These are phyloP conservation scores for Podospora pseudocomata DNA, from an alignment of 495 filamentous ascomycete species.

Conservation along the genomic window DNA sequence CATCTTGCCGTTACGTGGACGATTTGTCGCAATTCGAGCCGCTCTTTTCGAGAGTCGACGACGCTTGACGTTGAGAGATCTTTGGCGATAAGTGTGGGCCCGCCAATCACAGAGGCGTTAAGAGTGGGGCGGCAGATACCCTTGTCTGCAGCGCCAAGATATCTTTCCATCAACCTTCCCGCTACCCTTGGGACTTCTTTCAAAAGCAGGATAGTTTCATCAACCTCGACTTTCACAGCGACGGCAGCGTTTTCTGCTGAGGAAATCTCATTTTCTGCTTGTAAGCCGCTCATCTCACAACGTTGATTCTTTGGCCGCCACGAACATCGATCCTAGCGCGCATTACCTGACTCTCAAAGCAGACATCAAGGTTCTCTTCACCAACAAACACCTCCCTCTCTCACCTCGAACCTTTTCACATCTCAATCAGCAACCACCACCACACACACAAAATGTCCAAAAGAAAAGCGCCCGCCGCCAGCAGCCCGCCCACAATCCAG, in stretches of 20 bases:
- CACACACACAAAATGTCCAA: conserved; percentile 21
- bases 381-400: neutral
- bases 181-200: neutral
- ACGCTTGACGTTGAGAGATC: conserved; percentile 21
- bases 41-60: conserved; percentile 1
- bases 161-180: neutral
- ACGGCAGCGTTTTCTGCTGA: neutral
- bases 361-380: no score
- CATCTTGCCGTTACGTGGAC: conserved; percentile 52
- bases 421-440: neutral
- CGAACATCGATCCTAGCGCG: no score
- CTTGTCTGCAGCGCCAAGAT: neutral
- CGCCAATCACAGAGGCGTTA: conserved; percentile 12
- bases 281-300: no score
- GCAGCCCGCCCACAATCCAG: neutral
- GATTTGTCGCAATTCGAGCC: conserved; percentile 6
- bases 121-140: conserved; percentile 5
- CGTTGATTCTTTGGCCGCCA: no score
- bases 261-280: neutral
- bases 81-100: neutral
- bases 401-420: neutral
- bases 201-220: neutral
- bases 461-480: conserved; percentile 14
- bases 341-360: no score
- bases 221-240: neutral